Conservation (phyloP, 495 filamentous ascomycete species). For the Polyplosphaeria fusca region DNA sequence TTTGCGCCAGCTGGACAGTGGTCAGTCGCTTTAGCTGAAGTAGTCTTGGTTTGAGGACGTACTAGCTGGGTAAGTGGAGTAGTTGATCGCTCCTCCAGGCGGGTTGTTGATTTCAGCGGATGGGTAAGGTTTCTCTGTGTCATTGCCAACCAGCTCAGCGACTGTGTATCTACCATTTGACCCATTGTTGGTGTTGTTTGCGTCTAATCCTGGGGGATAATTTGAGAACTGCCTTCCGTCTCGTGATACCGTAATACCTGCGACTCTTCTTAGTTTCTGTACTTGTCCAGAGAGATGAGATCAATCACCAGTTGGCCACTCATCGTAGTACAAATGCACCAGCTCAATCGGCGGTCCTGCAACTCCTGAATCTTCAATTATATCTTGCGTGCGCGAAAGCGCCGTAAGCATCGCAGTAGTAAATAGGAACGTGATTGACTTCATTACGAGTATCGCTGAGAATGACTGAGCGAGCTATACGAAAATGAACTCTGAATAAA, state of each 20-base stretch:
- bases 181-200: slow-evolving; percentile 40
- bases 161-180: slow-evolving; percentile 42
- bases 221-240: slow-evolving; percentile 48
- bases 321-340: slow-evolving; percentile 40
- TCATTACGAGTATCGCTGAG: too few relatives aligned
- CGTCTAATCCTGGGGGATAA: slow-evolving; percentile 47
- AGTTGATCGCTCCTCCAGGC: slow-evolving; percentile 48
- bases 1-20: slow-evolving; percentile 36
- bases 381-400: not conserved
- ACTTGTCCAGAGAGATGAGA: not conserved
- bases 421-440: too few relatives aligned
- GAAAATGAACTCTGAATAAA: too few relatives aligned
- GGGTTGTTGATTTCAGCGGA: slow-evolving; percentile 44
- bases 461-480: too few relatives aligned
- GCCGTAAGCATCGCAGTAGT: not conserved
- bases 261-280: not conserved
- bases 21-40: not conserved
- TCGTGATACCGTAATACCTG: slow-evolving; percentile 44
- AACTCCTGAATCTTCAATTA: slow-evolving; percentile 8
- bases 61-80: slow-evolving; percentile 41
- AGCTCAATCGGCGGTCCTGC: slow-evolving; percentile 35
- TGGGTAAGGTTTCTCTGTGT: slow-evolving; percentile 45
- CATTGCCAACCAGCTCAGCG: slow-evolving; percentile 45
- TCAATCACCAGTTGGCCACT: slow-evolving; percentile 37
- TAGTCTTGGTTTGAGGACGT: not conserved